phyloP scores from a whole-genome alignment of 257 asterid genomes.

The Capsicum chinense region DNA sequence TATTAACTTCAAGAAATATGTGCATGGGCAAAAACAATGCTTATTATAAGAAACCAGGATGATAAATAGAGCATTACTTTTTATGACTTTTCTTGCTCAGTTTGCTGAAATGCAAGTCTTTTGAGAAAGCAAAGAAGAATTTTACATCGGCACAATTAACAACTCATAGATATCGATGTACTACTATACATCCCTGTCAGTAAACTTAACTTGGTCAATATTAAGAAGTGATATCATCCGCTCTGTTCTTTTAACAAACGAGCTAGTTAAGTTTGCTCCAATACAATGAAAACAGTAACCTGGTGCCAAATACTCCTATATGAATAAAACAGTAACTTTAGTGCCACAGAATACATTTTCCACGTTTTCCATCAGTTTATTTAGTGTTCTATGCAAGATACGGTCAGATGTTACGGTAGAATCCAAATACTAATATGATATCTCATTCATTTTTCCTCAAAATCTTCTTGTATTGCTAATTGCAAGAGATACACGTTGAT shows the following conservation, averaged over 20 bases:
- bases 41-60: background rate
- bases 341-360: background rate
- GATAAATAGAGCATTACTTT: background rate
- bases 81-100: background rate
- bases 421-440: background rate
- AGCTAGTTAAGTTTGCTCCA: background rate
- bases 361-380: background rate
- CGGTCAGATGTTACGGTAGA: background rate
- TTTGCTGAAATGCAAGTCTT: background rate
- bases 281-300: background rate
- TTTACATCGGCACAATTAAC: no score
- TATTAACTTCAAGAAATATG: constrained; percentile 11
- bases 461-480: constrained; percentile 22
- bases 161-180: no score
- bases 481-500: background rate
- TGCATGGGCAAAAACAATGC: background rate
- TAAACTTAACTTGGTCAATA: constrained; percentile 2
- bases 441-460: constrained; percentile 11
- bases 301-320: background rate
- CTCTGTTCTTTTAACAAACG: background rate
- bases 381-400: background rate
- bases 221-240: background rate
- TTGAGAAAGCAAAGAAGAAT: background rate
- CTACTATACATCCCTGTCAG: background rate
- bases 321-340: background rate